Conservation (phyloP, 352 stramenopile species). For the Albugo laibachii region DNA sequence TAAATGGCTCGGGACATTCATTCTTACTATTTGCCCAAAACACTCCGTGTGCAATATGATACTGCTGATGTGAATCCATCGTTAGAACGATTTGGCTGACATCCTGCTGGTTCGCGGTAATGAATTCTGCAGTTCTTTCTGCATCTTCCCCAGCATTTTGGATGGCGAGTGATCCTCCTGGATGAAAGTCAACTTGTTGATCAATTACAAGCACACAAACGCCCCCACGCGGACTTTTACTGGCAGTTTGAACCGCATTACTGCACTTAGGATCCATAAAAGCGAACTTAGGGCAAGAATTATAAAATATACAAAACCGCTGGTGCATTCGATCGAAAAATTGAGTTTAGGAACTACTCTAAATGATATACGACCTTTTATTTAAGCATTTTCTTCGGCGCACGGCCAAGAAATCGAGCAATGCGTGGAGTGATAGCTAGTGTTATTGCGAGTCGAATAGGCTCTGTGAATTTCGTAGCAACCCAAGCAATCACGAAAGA, state of each 20-base stretch:
- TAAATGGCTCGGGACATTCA: conserved; percentile 80
- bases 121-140: conserved; percentile 74
- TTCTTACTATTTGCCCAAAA: conserved; percentile 78
- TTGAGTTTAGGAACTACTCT: too few relatives aligned
- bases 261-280: too few relatives aligned
- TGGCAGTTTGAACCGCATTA: too few relatives aligned
- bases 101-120: conserved; percentile 28
- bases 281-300: too few relatives aligned
- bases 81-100: conserved; percentile 86
- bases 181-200: conserved; percentile 92
- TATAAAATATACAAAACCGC: too few relatives aligned
- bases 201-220: conserved; percentile 86
- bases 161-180: conserved; percentile 88
- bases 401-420: conserved; percentile 44
- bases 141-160: conserved; percentile 82
- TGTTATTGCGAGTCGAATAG: conserved; percentile 51
- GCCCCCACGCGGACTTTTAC: conserved; percentile 13
- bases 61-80: conserved; percentile 89
- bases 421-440: conserved; percentile 60
- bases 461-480: conserved; percentile 77
- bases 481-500: conserved; percentile 70
- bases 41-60: conserved; percentile 88
- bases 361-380: too few relatives aligned
- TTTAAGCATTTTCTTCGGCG: conserved; percentile 14
- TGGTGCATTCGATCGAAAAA: too few relatives aligned